Evolutionary conservation across 2,329 filamentous ascomycete species (phyloP).

Genomic region (Aspergillus neoniger): DNA sequence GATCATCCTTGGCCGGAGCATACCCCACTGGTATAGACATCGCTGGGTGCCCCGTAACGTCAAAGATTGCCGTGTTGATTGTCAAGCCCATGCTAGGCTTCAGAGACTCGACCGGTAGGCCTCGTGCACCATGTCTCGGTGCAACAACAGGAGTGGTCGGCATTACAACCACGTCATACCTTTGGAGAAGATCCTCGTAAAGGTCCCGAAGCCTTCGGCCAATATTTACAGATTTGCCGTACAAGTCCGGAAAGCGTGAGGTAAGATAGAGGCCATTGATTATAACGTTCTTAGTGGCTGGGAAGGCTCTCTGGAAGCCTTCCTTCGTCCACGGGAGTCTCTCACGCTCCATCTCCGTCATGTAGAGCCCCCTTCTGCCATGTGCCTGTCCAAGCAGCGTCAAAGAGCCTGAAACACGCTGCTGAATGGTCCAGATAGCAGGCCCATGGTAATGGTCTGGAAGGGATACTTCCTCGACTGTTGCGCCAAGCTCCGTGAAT

Average conservation of each 20-base stretch:
- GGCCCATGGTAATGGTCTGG: conserved; percentile 50
- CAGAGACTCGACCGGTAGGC: conserved; percentile 28
- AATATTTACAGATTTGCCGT: conserved; percentile 46
- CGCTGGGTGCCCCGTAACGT: conserved; percentile 60
- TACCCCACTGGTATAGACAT: conserved; percentile 56
- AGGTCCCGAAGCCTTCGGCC: conserved; percentile 40
- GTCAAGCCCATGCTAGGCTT: conserved; percentile 53
- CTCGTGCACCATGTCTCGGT: conserved; percentile 26
- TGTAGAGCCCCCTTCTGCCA: conserved; percentile 51
- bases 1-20: conserved; percentile 31
- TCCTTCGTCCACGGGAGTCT: conserved; percentile 51
- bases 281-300: conserved; percentile 48
- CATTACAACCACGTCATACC: conserved; percentile 46
- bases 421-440: conserved; percentile 51
- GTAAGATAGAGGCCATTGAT: conserved; percentile 46
- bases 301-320: conserved; percentile 52
- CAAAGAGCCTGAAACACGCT: conserved; percentile 46
- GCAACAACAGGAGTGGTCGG: conserved; percentile 38
- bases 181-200: conserved; percentile 44
- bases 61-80: conserved; percentile 59
- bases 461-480: conserved; percentile 53
- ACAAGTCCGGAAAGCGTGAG: conserved; percentile 42
- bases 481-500: conserved; percentile 52
- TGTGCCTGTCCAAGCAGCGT: conserved; percentile 47
- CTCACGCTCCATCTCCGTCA: conserved; percentile 54